These are phyloP conservation scores for Wickerhamomyces strasburgensis DNA, from an alignment of 805 yeast genomes.

Conservation along the genomic window DNA sequence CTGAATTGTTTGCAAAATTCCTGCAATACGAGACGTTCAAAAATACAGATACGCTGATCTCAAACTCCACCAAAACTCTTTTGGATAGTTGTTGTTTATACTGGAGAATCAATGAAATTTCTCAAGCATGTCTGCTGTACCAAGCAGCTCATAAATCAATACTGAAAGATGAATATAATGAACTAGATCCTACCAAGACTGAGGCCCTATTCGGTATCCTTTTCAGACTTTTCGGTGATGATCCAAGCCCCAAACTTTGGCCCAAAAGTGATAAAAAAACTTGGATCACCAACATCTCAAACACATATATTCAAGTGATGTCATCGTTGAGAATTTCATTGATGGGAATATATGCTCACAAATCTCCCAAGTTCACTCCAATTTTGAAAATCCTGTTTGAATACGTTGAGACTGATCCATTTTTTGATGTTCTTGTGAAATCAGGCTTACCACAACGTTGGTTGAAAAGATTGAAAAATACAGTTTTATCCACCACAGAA, in stretches of 20 bases:
- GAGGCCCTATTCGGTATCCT: conserved; percentile 32
- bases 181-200: conserved; percentile 27
- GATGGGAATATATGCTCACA: conserved; percentile 35
- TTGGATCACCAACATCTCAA: conserved; percentile 43
- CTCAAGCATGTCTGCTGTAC: conserved; percentile 45
- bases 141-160: conserved; percentile 42
- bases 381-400: conserved; percentile 44
- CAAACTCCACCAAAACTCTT: conserved; percentile 40
- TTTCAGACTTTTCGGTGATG: conserved; percentile 18
- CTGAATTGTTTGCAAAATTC: conserved; percentile 37
- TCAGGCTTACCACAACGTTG: conserved; percentile 41
- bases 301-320: conserved; percentile 43
- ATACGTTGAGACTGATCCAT: conserved; percentile 42
- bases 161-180: conserved; percentile 24
- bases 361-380: conserved; percentile 58
- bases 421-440: conserved; percentile 32
- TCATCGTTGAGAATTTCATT: conserved; percentile 39
- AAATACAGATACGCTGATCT: conserved; percentile 23
- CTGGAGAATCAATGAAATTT: conserved; percentile 54
- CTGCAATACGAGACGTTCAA: conserved; percentile 32
- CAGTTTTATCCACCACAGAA: conserved; percentile 38
- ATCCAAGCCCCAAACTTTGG: conserved; percentile 31
- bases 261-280: conserved; percentile 42
- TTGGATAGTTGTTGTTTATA: conserved; percentile 41
- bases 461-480: conserved; percentile 31